phyloP scores from a whole-genome alignment of 2,329 filamentous ascomycete species.

The Aspergillus piperis region DNA sequence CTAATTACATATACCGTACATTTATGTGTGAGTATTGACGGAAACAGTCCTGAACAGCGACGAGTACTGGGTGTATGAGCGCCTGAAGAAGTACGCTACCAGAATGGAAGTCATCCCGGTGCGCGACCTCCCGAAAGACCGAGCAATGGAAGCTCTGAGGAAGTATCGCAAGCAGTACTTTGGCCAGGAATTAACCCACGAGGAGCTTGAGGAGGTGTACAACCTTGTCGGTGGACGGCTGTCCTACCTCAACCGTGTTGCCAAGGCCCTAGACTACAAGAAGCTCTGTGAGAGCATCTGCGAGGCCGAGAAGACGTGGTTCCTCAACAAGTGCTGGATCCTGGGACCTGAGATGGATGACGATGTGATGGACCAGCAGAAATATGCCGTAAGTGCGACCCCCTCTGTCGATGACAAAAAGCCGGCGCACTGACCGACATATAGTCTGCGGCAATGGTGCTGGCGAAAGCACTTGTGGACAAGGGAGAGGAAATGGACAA shows the following conservation, averaged over 20 bases:
- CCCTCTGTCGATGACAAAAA: neutral
- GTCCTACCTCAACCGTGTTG: slow-evolving; percentile 84
- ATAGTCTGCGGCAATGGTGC: slow-evolving; percentile 85
- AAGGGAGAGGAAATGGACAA: slow-evolving; percentile 64
- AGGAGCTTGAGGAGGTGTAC: slow-evolving; percentile 75
- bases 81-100: slow-evolving; percentile 86
- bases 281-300: slow-evolving; percentile 73
- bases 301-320: slow-evolving; percentile 73
- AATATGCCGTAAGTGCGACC: slow-evolving; percentile 72
- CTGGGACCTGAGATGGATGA: slow-evolving; percentile 81
- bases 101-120: slow-evolving; percentile 93
- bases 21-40: neutral
- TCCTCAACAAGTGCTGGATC: slow-evolving; percentile 77
- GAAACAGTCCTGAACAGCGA: slow-evolving; percentile 87
- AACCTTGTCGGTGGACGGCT: slow-evolving; percentile 82
- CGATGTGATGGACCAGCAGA: slow-evolving; percentile 97
- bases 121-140: slow-evolving; percentile 74
- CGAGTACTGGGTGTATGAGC: slow-evolving; percentile 98
- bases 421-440: slow-evolving; percentile 18
- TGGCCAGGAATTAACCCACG: slow-evolving; percentile 55
- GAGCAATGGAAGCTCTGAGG: slow-evolving; percentile 73
- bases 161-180: slow-evolving; percentile 82
- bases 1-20: neutral
- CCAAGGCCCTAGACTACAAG: slow-evolving; percentile 81
- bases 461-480: slow-evolving; percentile 89